Evolutionary conservation across 2,329 filamentous ascomycete genomes (phyloP), one percentile per base, ranked within the genome.

Genomic region (Fusarium lateritium): DNA sequence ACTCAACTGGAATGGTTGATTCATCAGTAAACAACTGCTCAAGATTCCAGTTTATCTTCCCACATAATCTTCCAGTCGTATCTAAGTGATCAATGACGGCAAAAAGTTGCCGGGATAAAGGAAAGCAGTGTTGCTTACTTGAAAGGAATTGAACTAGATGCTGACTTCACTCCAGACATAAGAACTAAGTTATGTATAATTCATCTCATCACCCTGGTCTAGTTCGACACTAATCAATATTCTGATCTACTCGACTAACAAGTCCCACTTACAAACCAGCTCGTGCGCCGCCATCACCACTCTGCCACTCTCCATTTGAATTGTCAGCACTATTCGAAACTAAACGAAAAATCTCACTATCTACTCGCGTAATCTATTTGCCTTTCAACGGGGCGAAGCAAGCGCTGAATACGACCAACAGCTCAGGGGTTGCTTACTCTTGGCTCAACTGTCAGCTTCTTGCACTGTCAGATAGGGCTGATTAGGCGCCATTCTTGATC

Each of bases 401-500:
- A 9, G 26, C 42, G 7, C 2, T 31, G 28, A 3, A 26, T 39
- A 40, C 7, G 38, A 45, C 13, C 14, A 42, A 11, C 1, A 21
- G 10, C 10, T 11, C 19, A 5, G 14, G 21, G 26, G 17, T 14
- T 33, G 40, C 24, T 44, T 45, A 54, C 22, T n/a, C 34, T 24
- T 42, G 19, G 19, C 39, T 11, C 7, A 13, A 42, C 11, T 7
- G 59, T 46, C 53, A 51, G 24, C 39, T 28, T 44, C 45, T 36
- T 19, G 19, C 22, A 45, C 28, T 10, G 36, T 19, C 6, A 24
- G 24, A 38, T 45, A 63, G 50, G 55, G 61, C 65, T 69, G 61
- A 62, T 46, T 33, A 15, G 21, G 22, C 11, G n/a, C 39, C 21
- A 46, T 9, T 26, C 21, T 52, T 24, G 14, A 17, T 50, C 22